Base-by-base conservation (phyloP, 495 filamentous ascomycete species). In the Usnea hakonensis region DNA sequence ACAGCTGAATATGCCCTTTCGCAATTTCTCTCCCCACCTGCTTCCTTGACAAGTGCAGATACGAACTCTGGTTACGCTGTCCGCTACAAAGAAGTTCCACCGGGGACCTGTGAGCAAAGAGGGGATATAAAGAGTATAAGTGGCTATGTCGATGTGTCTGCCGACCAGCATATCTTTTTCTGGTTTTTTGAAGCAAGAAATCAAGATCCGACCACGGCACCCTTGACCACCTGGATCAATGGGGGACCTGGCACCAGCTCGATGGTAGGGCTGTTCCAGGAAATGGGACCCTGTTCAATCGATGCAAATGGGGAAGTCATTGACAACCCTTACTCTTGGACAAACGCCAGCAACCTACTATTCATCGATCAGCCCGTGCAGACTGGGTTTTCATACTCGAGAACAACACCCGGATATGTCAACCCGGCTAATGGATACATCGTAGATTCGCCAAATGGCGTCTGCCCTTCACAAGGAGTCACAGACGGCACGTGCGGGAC, bases 351-450 rank as follows among this genome's bases (percentile, higher is more conserved):
- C 65, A 71, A 71, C 37, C 67, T 72, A 62, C 65, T 72, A 2
- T 88, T 83, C 66, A 77, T 88, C 55, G 85, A 87, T 64, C 82
- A 88, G 71, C 85, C 85, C 3, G 81, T 79, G 43, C 81, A 83
- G 33, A 77, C 79, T 3, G 85, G 85, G 0, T 87, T 87, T 65
- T 85, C 81, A 40, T 88, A 86, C 64, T 73, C 76, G 28, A 70
- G 62, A 3, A 65, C 75, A 17, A 64, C 56, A 26, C 75, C 76
- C 40, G 65, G 77, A 57, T 81, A 80, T 32, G 69, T 76, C 62
- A 76, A 81, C 62, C 71, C 77, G 19, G 59, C 76, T 50, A 74
- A 73, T 23, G 75, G 76, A n/a, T 35, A 19, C 16, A 19, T 46
- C 10, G 14, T 48, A 9, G 23, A 14, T 26, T 21, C 10, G 23